Evolutionary conservation across 129 eudicot species (phyloP), one percentile per base, ranked within the genome.

Genomic region (Erigeron canadensis): DNA sequence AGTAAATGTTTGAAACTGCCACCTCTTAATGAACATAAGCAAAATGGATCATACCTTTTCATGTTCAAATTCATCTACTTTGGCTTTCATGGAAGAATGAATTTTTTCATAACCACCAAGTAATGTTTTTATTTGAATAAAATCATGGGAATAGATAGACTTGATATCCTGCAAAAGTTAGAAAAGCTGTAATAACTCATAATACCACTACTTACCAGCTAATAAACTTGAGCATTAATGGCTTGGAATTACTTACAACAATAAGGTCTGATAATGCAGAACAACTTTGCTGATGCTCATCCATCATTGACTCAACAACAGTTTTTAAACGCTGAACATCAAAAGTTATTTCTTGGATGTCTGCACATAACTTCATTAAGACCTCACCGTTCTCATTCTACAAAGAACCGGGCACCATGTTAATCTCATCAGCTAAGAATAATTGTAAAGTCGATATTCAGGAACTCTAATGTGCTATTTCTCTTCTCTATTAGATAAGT

Each of bases 11-110:
- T 23, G n/a, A 23, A 64, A 64, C 4, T 39, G 64, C 64, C 12
- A 23, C 41, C 41, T 40, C n/a, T 41, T 21, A 5, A 56, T 46
- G 57, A 38, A 8, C 47, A 63, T 58, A 64, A 46, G 77, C 56
- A 72, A 65, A 79, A 71, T 62, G 38, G 42, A 48, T n/a, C 34
- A 46, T 72, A 95, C 99, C 91, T 95, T 95, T 70, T 88, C 99
- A 37, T 44, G 66, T 83, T 90, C 86, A 60, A 87, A 86, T 81
- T 79, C 90, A 55, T 56, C 51, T 55, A 90, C 60, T 67, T 85
- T 86, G 71, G 65, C 42, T 81, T 81, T 84, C 84, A 83, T 61
- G 76, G 67, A 74, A 62, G 78, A 78, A 42, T 75, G 70, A 66
- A 86, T 5, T 63, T 81, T 79, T 42, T 80, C 79, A 68, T 86